Percentiles rank a stretch among this genome's conserved stretches.
Evolutionary conservation across 192 early-diverging fungal genomes (phyloP).

Genomic region (Coemansia sp.): DNA sequence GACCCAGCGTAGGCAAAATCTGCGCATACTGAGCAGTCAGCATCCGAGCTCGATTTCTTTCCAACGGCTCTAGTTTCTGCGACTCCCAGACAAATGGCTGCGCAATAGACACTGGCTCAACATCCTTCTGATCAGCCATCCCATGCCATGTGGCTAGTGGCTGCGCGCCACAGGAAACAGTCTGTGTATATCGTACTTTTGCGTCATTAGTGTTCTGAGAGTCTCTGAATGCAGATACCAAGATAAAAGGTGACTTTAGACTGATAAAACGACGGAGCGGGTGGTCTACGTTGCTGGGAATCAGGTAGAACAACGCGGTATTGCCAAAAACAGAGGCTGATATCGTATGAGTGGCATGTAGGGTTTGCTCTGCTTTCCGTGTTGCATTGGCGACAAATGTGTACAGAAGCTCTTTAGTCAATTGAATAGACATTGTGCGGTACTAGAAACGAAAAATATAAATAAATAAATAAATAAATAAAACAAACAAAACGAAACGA

Average conservation of each 20-base stretch:
- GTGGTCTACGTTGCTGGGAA: constrained; percentile 32
- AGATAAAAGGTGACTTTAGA: constrained; percentile 35
- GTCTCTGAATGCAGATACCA: constrained; percentile 14
- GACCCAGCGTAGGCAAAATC: constrained; percentile 32
- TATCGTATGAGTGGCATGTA: constrained; percentile 13
- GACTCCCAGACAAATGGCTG: constrained; percentile 33
- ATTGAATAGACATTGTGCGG: constrained; percentile 20
- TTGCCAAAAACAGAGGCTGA: constrained; percentile 46
- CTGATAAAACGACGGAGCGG: constrained; percentile 37
- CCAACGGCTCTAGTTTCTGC: constrained; percentile 28
- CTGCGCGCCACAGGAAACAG: constrained; percentile 30
- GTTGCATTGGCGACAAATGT: constrained; percentile 33
- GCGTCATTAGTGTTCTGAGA: not conserved
- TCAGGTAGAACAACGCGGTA: constrained; percentile 30
- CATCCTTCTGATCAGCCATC: not conserved
- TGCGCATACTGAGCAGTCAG: constrained; percentile 53
- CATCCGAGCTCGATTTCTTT: constrained; percentile 32
- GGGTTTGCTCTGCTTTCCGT: constrained; percentile 21
- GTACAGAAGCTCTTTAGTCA: constrained; percentile 34
- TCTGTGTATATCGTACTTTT: constrained; percentile 8
- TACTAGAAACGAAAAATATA: too few species aligned
- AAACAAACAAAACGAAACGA: not conserved
- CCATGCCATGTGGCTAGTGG: constrained; percentile 30
- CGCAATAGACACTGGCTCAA: not conserved
- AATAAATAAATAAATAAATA: too few species aligned